These are phyloP conservation scores for Clavispora carvajalis DNA, from an alignment of 805 yeast genomes.

Conservation along the genomic window DNA sequence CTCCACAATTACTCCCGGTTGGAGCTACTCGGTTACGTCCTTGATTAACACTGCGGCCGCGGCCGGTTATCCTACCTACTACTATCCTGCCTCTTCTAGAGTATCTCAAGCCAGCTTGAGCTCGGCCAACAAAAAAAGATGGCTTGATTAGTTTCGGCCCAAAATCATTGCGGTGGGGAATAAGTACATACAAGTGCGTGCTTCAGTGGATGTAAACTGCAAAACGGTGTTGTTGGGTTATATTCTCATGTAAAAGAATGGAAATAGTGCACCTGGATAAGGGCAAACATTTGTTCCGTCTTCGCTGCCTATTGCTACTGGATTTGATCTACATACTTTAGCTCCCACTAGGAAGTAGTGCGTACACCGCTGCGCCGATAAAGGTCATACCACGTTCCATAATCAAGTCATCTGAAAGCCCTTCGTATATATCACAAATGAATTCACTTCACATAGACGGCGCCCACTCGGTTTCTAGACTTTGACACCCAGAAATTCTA, in stretches of 20 bases:
- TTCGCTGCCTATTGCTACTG: too few species aligned
- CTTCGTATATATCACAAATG: too few species aligned
- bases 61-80: conserved; percentile 64
- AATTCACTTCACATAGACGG: not conserved
- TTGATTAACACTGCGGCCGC: conserved; percentile 64
- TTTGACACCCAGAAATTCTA: not conserved
- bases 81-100: conserved; percentile 56
- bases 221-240: not conserved
- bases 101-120: conserved; percentile 36
- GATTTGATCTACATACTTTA: too few species aligned
- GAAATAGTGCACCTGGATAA: too few species aligned
- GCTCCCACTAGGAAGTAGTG: too few species aligned
- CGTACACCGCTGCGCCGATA: too few species aligned
- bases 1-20: conserved; percentile 81
- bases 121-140: conserved; percentile 31
- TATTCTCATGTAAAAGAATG: too few species aligned
- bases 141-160: conserved; percentile 25
- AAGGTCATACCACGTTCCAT: too few species aligned
- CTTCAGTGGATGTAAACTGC: not conserved
- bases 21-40: conserved; percentile 67
- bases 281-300: too few species aligned
- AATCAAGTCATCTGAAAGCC: too few species aligned
- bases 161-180: not conserved
- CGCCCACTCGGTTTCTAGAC: not conserved
- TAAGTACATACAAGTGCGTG: not conserved